phyloP scores from a whole-genome alignment of 164 flowering plant genomes.

The Cinnamomum chago region DNA sequence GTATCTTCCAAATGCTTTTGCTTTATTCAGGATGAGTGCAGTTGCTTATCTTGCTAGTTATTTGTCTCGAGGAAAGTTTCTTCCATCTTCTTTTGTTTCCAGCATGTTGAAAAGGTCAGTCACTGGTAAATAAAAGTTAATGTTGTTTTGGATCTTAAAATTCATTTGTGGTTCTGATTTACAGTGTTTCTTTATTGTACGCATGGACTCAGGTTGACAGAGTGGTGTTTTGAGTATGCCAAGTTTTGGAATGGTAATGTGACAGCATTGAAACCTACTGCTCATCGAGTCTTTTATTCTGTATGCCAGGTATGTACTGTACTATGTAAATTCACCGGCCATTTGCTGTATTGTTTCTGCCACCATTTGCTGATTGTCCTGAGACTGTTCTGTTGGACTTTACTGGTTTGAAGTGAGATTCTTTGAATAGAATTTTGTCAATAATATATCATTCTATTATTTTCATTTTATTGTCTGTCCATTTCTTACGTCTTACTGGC shows the following conservation, averaged over 20 bases:
- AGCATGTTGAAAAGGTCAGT: slow-evolving; percentile 53
- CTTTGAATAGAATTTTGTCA: too few species aligned
- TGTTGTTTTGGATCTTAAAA: background rate
- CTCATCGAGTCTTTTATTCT: slow-evolving; percentile 70
- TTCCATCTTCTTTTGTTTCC: slow-evolving; percentile 46
- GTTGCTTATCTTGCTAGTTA: slow-evolving; percentile 95
- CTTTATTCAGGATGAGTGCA: slow-evolving; percentile 79
- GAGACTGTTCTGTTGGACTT: too few species aligned
- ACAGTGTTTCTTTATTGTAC: background rate
- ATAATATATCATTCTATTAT: background rate
- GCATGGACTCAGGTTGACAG: slow-evolving; percentile 48
- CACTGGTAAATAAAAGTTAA: background rate
- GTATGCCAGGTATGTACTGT: slow-evolving; percentile 70
- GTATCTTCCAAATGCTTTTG: background rate
- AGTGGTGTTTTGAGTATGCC: slow-evolving; percentile 70
- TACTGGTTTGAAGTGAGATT: too few species aligned
- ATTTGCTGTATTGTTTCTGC: too few species aligned
- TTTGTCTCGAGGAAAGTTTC: slow-evolving; percentile 75
- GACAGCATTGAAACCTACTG: slow-evolving; percentile 37
- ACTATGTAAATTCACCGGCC: background rate
- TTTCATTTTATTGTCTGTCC: background rate
- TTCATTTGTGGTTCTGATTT: background rate
- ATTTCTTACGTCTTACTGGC: background rate
- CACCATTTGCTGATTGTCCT: too few species aligned
- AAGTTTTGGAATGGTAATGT: slow-evolving; percentile 28